Base-by-base conservation (phyloP, 176 grass and related monocot genomes). In the Metroxylon sagu region DNA sequence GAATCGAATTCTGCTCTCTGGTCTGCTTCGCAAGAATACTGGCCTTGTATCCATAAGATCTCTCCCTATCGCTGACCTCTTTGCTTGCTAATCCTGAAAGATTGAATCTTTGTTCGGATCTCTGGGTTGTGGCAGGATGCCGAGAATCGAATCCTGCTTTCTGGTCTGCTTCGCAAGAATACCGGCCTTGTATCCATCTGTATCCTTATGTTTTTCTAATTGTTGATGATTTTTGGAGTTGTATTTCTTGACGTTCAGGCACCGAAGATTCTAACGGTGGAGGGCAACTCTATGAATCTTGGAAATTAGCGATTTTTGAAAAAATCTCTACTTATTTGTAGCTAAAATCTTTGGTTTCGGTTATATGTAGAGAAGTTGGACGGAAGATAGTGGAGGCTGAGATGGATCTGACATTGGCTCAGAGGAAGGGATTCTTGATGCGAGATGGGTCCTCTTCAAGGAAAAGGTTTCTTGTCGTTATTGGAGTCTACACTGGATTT, bases 401-500 rank as follows among this genome's bases (percentile, higher is more conserved):
- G 76, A 92, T 98, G 87, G 87, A 92, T 28, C 67, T 92, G 53
- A 85, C 84, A 1, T 77, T 85, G 66, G 93, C 93, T 12, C 92
- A 92, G 77, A 98, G 84, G 39, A 78, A 98, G 74, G 93, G 84
- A 4, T 89, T 82, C 70, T n/a, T 89, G 76, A 72, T 73, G 67
- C 81, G 84, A 28, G 92, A 92, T 57, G 60, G 55, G 39, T 85
- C 93, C 60, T 54, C 60, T 54, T 71, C 84, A 0, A 69, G 72
- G 5, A 78, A 80, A 55, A 75, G 71, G 53, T 64, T 98, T 64
- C 82, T 89, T 74, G 81, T 87, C 0, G 84, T 98, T 49, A 92
- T 98, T 72, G 87, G 93, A 60, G 88, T 98, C 71, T 92, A 92
- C 56, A 92, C 93, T 59, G 93, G 93, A 50, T 98, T 98, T 79